Percentiles rank a stretch among this genome's conserved stretches.
Evolutionary conservation across 345 rosid genomes (phyloP).

Genomic region (Melaleuca alternifolia): DNA sequence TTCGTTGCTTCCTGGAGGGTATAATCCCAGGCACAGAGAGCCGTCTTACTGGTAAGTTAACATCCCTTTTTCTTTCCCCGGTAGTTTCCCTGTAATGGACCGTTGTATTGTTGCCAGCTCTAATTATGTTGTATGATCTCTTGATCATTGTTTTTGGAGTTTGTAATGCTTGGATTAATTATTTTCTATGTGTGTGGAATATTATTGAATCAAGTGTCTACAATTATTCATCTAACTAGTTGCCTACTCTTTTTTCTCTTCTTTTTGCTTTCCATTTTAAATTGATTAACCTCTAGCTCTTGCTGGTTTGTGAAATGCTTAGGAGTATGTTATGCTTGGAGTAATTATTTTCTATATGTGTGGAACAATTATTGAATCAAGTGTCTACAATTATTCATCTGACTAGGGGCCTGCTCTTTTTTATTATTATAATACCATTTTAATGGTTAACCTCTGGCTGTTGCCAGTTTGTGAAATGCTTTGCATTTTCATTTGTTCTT

Average conservation of each 20-base stretch:
- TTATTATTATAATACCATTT: neutral
- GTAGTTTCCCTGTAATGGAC: neutral
- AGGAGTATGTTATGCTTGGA: too few species aligned
- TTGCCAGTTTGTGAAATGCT: neutral
- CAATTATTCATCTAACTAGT: neutral
- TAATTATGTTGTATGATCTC: neutral
- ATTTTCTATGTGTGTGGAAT: neutral
- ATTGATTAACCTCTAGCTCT: neutral
- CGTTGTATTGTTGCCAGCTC: neutral
- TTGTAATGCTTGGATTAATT: neutral
- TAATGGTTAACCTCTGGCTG: neutral
- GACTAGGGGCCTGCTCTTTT: neutral
- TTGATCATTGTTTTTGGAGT: neutral
- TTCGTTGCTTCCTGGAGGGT: conserved; percentile 67
- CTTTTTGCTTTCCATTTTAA: neutral
- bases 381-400: neutral
- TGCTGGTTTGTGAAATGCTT: neutral
- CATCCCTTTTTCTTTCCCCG: neutral
- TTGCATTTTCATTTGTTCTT: neutral
- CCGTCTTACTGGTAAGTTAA: conserved; percentile 67
- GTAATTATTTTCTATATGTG: too few species aligned
- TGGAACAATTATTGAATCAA: neutral
- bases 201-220: neutral
- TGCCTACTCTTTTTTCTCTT: neutral
- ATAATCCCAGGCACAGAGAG: conserved; percentile 89